phyloP scores from a whole-genome alignment of 495 filamentous ascomycete genomes.

The Staphylotrichum longicolle region DNA sequence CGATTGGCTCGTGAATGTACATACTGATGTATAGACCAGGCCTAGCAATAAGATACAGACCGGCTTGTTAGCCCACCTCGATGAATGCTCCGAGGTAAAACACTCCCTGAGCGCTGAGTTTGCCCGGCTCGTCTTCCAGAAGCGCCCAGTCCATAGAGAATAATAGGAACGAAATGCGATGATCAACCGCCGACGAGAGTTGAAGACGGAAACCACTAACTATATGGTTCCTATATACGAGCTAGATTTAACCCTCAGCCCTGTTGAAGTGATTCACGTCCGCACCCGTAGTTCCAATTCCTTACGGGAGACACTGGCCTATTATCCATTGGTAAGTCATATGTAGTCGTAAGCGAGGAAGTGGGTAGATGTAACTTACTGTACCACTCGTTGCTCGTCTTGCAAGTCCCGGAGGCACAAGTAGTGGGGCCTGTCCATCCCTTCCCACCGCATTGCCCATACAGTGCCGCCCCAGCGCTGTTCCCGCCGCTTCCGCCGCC shows the following conservation, averaged over 20 bases:
- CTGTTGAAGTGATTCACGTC: neutral
- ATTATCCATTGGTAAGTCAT: neutral
- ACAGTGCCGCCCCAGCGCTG: neutral
- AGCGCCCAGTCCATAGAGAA: too few relatives aligned
- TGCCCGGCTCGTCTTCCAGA: too few relatives aligned
- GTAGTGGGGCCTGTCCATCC: slow-evolving; percentile 1
- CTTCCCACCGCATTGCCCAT: slow-evolving; percentile 1
- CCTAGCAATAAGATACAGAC: too few relatives aligned
- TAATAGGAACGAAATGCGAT: too few relatives aligned
- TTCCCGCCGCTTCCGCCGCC: neutral
- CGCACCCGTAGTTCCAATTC: neutral
- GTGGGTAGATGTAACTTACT: neutral
- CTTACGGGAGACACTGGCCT: slow-evolving; percentile 1
- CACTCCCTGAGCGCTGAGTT: too few relatives aligned
- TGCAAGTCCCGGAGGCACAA: slow-evolving; percentile 5
- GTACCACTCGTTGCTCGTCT: slow-evolving; percentile 1
- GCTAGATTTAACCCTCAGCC: neutral
- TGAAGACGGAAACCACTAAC: neutral
- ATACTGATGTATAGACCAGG: too few relatives aligned
- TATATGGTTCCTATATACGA: neutral
- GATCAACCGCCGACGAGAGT: neutral
- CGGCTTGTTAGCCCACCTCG: too few relatives aligned
- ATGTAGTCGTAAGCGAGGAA: neutral
- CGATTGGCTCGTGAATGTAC: too few relatives aligned
- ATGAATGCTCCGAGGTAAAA: too few relatives aligned